Percentiles rank a stretch among this genome's conserved stretches.
phyloP scores from a whole-genome alignment of 1,284 basidiomycete genomes.

The Sphaerobolus stellatus region DNA sequence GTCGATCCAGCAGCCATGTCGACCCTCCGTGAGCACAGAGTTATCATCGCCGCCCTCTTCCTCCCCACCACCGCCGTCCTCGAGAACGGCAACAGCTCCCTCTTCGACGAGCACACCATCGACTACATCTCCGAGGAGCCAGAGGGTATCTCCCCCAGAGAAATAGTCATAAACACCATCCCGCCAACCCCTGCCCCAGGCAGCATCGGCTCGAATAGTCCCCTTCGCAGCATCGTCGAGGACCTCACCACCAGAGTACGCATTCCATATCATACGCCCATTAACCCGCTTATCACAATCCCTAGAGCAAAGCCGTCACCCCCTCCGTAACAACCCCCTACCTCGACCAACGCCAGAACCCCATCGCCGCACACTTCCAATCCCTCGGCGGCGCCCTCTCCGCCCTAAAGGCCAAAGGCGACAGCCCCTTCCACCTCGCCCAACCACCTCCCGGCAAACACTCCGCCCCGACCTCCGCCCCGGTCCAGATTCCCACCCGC shows the following conservation, averaged over 20 bases:
- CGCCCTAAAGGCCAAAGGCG: conserved; percentile 24
- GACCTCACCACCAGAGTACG: conserved; percentile 66
- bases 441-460: conserved; percentile 38
- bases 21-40: conserved; percentile 49
- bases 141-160: too few relatives aligned
- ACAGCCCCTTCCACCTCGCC: conserved; percentile 33
- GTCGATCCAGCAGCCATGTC: conserved; percentile 28
- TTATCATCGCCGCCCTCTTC: conserved; percentile 77
- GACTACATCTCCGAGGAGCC: too few relatives aligned
- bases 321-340: conserved; percentile 28
- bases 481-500: too few relatives aligned
- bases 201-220: not conserved
- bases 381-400: conserved; percentile 32
- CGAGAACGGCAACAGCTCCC: too few relatives aligned
- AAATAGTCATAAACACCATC: too few relatives aligned
- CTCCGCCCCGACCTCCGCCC: conserved; percentile 33
- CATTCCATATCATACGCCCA: conserved; percentile 8
- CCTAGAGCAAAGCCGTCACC: conserved; percentile 41
- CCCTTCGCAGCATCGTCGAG: conserved; percentile 61
- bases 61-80: conserved; percentile 68
- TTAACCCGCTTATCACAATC: not conserved
- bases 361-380: conserved; percentile 33
- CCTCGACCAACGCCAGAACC: conserved; percentile 28
- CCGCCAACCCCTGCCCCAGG: conserved; percentile 18
- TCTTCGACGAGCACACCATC: too few relatives aligned